Percentiles rank a stretch among this genome's conserved stretches.
Evolutionary conservation across 2,329 filamentous ascomycete species (phyloP).

Genomic region (Xylaria sp.): DNA sequence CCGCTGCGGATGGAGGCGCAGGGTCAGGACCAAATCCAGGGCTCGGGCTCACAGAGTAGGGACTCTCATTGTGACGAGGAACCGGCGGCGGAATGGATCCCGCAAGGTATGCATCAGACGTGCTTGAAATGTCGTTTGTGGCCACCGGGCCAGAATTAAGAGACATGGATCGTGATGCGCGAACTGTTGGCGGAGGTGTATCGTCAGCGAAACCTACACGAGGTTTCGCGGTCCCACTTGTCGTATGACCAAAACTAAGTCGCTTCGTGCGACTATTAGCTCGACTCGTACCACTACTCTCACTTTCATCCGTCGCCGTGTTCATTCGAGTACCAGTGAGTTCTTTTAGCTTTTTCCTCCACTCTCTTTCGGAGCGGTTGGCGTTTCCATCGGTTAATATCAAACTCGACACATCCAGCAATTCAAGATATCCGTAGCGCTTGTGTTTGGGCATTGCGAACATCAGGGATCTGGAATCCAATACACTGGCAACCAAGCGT

Average conservation of each 20-base stretch:
- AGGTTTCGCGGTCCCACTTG: conserved; percentile 52
- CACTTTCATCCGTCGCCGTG: conserved; percentile 65
- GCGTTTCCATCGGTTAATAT: conserved; percentile 82
- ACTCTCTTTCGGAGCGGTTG: conserved; percentile 86
- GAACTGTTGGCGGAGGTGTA: conserved; percentile 55
- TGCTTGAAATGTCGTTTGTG: conserved; percentile 62
- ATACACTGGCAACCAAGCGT: conserved; percentile 85
- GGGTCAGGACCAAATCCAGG: conserved; percentile 53
- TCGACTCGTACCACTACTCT: conserved; percentile 57
- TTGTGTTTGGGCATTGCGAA: conserved; percentile 94
- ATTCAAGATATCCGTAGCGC: conserved; percentile 90
- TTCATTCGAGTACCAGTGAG: conserved; percentile 84
- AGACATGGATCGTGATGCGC: conserved; percentile 65
- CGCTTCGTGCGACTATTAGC: conserved; percentile 69
- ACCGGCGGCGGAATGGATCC: conserved; percentile 43
- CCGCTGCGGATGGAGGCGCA: conserved; percentile 55
- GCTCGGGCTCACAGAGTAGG: conserved; percentile 47
- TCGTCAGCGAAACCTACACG: conserved; percentile 71
- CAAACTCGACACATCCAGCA: conserved; percentile 82
- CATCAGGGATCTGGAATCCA: conserved; percentile 92
- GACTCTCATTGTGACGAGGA: conserved; percentile 43
- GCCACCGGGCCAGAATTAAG: conserved; percentile 54
- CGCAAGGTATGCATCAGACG: conserved; percentile 58
- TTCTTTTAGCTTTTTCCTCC: conserved; percentile 90
- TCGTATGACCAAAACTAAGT: conserved; percentile 61